A percentile compares a stretch with the other conserved stretches of the same genome.
phyloP scores from a whole-genome alignment of 192 early-diverging fungal genomes.

The Pilobolus umbonatus region DNA sequence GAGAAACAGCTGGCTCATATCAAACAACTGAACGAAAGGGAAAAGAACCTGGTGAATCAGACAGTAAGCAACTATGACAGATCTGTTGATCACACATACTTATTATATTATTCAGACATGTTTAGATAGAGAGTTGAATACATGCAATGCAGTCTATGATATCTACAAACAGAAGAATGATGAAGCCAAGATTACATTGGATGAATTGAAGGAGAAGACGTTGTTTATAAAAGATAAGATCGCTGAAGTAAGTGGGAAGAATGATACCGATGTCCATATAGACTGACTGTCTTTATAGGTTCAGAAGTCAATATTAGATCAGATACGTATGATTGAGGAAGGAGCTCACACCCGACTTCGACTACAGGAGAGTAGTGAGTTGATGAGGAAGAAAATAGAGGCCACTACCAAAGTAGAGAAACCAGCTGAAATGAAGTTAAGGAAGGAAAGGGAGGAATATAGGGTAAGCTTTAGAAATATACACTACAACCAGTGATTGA shows the following conservation, averaged over 20 bases:
- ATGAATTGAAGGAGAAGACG: constrained; percentile 56
- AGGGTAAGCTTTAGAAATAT: constrained; percentile 18
- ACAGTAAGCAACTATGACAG: constrained; percentile 25
- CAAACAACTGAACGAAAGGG: constrained; percentile 73
- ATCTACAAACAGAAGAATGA: constrained; percentile 20
- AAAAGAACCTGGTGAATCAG: constrained; percentile 58
- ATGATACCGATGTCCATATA: constrained; percentile 4
- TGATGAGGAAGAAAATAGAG: constrained; percentile 55
- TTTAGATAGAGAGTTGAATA: constrained; percentile 14
- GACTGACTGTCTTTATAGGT: background rate
- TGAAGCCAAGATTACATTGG: constrained; percentile 6
- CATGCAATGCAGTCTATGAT: constrained; percentile 4
- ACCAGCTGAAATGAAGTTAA: constrained; percentile 52
- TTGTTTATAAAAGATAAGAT: constrained; percentile 44
- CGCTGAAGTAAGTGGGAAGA: constrained; percentile 43
- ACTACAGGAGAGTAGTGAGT: constrained; percentile 63
- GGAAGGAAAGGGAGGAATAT: constrained; percentile 49
- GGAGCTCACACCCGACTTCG: constrained; percentile 42
- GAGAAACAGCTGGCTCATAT: constrained; percentile 89
- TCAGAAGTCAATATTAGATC: constrained; percentile 11
- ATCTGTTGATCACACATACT: background rate
- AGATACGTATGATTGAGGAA: constrained; percentile 31
- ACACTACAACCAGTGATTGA: background rate
- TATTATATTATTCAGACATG: constrained; percentile 1
- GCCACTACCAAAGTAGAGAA: constrained; percentile 57